Percentiles rank a stretch among this genome's conserved stretches.
Evolutionary conservation across 2,329 filamentous ascomycete species (phyloP).

Genomic region (Hymenoscyphus repandus): DNA sequence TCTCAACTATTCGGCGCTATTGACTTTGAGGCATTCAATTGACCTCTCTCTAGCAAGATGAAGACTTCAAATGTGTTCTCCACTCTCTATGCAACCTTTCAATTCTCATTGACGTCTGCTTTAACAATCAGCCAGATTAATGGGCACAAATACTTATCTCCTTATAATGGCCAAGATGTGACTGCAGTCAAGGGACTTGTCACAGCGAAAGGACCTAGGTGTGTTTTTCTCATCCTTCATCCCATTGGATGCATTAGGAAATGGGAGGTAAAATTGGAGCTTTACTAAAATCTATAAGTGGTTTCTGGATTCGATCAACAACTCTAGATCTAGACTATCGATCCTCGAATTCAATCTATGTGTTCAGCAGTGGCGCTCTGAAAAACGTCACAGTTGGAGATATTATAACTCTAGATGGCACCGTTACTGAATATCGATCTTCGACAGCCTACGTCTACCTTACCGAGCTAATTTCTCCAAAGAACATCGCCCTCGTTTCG

Average conservation of each 20-base stretch:
- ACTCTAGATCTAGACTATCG: conserved; percentile 47
- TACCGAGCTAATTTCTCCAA: conserved; percentile 56
- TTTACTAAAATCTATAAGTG: conserved; percentile 32
- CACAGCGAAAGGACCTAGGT: conserved; percentile 51
- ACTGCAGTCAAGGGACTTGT: conserved; percentile 57
- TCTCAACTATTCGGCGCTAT: neutral
- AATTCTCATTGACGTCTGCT: conserved; percentile 23
- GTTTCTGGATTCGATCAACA: conserved; percentile 60
- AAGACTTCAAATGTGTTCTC: conserved; percentile 3
- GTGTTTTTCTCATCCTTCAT: neutral
- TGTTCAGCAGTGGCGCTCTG: conserved; percentile 50
- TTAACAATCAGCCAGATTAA: conserved; percentile 59
- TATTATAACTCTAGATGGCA: conserved; percentile 54
- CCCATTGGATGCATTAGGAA: neutral
- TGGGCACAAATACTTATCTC: conserved; percentile 58
- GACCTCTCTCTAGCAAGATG: neutral
- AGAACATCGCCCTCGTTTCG: conserved; percentile 48
- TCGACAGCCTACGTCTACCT: conserved; percentile 50
- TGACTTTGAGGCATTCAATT: conserved; percentile 1
- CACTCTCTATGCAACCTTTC: neutral
- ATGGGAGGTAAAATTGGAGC: too few relatives aligned
- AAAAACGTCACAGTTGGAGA: conserved; percentile 56
- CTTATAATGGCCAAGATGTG: conserved; percentile 50
- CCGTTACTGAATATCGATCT: conserved; percentile 49
- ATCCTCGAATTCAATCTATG: conserved; percentile 62